Conservation (phyloP, 768 basidiomycete species). For the Phylloporus arenicola region DNA sequence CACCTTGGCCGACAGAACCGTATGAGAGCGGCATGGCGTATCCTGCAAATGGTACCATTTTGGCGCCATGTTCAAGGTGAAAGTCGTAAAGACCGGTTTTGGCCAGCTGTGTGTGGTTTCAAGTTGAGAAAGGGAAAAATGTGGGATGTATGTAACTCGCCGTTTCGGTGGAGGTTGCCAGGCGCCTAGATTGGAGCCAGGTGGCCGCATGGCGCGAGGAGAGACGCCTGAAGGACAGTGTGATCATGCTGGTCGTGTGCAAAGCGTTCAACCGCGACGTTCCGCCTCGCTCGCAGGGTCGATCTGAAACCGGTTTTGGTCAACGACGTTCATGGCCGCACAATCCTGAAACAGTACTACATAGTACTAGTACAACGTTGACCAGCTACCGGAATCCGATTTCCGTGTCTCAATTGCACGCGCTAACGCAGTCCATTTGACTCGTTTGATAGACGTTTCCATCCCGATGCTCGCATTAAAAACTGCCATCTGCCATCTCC, state of each 20-base stretch:
- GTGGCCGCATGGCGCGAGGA: neutral
- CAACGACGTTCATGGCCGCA: neutral
- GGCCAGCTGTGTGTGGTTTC: constrained; percentile 31
- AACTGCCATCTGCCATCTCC: neutral
- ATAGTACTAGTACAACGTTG: neutral
- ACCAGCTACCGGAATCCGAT: neutral
- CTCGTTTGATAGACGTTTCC: neutral
- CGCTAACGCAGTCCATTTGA: too few species aligned
- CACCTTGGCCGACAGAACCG: constrained; percentile 75
- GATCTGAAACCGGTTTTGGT: neutral
- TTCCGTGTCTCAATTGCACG: neutral
- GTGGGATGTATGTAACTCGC: constrained; percentile 6
- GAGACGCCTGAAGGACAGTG: constrained; percentile 2
- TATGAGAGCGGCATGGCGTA: constrained; percentile 92
- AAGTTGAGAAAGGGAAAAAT: neutral
- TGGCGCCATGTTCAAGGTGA: constrained; percentile 75
- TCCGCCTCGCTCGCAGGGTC: neutral
- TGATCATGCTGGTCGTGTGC: constrained; percentile 1
- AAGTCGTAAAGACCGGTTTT: constrained; percentile 86
- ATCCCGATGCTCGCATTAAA: neutral
- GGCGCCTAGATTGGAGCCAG: constrained; percentile 5
- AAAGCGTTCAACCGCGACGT: neutral
- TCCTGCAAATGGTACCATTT: constrained; percentile 96
- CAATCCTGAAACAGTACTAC: neutral
- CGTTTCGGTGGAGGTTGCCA: constrained; percentile 19